A percentile compares a stretch with the other conserved stretches of the same genome.
phyloP scores from a whole-genome alignment of 2,329 filamentous ascomycete species.

The Monilinia fructigena region DNA sequence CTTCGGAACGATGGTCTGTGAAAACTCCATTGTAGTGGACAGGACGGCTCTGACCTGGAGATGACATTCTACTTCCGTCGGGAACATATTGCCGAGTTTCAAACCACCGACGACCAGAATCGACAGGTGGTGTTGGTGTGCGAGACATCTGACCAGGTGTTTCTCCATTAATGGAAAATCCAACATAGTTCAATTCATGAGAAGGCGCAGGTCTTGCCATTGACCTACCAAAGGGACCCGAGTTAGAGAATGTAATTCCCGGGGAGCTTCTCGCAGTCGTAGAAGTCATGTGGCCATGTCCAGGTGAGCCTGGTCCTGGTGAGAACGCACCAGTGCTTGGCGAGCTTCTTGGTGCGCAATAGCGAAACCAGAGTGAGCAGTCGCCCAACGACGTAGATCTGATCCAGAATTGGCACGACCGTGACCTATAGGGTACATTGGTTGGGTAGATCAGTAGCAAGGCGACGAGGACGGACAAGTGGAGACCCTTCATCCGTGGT shows the following conservation, averaged over 20 bases:
- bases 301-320: background rate
- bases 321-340: background rate
- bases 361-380: background rate
- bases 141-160: background rate
- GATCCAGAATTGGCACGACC: background rate
- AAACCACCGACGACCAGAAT: background rate
- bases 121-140: background rate
- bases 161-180: background rate
- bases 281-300: background rate
- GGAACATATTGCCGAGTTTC: slow-evolving; percentile 1
- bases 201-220: background rate
- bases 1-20: background rate
- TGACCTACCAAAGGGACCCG: background rate
- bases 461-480: slow-evolving; percentile 7
- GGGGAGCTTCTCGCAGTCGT: slow-evolving; percentile 12
- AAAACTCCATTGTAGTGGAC: too few species aligned
- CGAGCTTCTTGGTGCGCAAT: background rate
- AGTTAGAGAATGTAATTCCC: background rate
- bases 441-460: background rate
- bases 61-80: background rate
- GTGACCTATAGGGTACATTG: background rate
- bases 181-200: slow-evolving; percentile 1
- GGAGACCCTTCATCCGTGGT: slow-evolving; percentile 18
- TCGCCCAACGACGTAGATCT: background rate
- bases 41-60: background rate